phyloP scores from a whole-genome alignment of 2,329 filamentous ascomycete genomes.

The Scedosporium dehoogii region DNA sequence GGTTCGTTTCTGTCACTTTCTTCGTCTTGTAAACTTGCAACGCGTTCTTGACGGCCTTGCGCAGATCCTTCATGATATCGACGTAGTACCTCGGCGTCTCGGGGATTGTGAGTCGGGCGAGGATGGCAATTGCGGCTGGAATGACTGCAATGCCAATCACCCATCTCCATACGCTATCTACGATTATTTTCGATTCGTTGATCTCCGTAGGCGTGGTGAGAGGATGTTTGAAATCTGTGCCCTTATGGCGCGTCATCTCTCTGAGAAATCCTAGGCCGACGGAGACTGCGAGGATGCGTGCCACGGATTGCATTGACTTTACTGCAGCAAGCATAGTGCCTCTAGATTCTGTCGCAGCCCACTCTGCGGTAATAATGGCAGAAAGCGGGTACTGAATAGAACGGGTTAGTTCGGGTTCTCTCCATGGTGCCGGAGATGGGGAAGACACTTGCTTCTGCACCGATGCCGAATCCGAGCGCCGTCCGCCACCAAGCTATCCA shows the following conservation, averaged over 20 bases:
- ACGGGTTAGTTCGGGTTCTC: not conserved
- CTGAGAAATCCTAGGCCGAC: slow-evolving; percentile 37
- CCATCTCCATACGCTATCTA: slow-evolving; percentile 40
- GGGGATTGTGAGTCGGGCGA: slow-evolving; percentile 39
- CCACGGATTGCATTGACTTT: slow-evolving; percentile 21
- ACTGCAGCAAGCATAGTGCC: slow-evolving; percentile 17
- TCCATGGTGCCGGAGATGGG: not conserved
- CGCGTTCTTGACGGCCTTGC: slow-evolving; percentile 14
- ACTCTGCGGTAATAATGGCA: slow-evolving; percentile 19
- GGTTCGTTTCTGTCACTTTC: not conserved
- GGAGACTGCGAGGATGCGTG: slow-evolving; percentile 39
- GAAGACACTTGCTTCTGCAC: slow-evolving; percentile 15
- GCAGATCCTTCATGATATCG: slow-evolving; percentile 9
- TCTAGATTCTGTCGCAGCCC: slow-evolving; percentile 16
- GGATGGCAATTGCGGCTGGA: slow-evolving; percentile 33
- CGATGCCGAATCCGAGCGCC: slow-evolving; percentile 18
- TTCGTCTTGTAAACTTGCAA: not conserved
- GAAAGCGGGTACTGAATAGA: slow-evolving; percentile 18
- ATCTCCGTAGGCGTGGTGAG: not conserved
- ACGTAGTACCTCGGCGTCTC: slow-evolving; percentile 31
- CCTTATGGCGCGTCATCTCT: slow-evolving; percentile 6
- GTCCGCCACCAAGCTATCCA: slow-evolving; percentile 15
- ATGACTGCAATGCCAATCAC: slow-evolving; percentile 37
- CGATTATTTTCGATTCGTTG: slow-evolving; percentile 14
- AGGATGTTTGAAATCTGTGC: slow-evolving; percentile 4